Conservation (phyloP, 116 monocot genomes). For the Posidonia oceanica region DNA sequence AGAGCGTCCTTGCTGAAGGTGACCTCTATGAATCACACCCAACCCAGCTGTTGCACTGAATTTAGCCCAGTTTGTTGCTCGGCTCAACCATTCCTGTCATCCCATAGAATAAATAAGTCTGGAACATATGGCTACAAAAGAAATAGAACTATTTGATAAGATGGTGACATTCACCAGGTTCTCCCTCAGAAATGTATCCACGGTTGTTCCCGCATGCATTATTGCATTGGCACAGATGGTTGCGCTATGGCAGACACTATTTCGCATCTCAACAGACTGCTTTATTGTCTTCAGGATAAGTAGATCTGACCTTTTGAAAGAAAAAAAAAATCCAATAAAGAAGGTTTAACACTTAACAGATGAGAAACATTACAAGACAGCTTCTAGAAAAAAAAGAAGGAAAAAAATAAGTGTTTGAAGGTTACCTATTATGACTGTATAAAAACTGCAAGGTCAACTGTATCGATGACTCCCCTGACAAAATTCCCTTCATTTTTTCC, state of each 20-base stretch:
- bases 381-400: not conserved
- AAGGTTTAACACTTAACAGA: not conserved
- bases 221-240: slow-evolving; percentile 97
- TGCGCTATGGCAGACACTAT: slow-evolving; percentile 99
- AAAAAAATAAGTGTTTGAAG: not conserved
- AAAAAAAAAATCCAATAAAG: not conserved
- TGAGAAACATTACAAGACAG: not conserved
- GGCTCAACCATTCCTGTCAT: slow-evolving; percentile 86
- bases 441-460: slow-evolving; percentile 89
- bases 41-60: slow-evolving; percentile 98
- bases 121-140: not conserved
- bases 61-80: slow-evolving; percentile 99
- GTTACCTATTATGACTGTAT: slow-evolving; percentile 87
- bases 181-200: slow-evolving; percentile 95
- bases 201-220: slow-evolving; percentile 99
- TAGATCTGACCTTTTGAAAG: slow-evolving; percentile 65
- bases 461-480: slow-evolving; percentile 87
- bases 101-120: slow-evolving; percentile 1
- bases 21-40: slow-evolving; percentile 96
- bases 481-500: slow-evolving; percentile 73
- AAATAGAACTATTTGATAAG: not conserved
- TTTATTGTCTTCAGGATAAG: slow-evolving; percentile 95
- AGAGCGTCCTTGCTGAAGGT: slow-evolving; percentile 93
- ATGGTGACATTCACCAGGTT: slow-evolving; percentile 52
- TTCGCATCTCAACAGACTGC: slow-evolving; percentile 97